Evolutionary conservation across 306 rosid species (phyloP).

Genomic region (Amphicarpaea edgeworthii): DNA sequence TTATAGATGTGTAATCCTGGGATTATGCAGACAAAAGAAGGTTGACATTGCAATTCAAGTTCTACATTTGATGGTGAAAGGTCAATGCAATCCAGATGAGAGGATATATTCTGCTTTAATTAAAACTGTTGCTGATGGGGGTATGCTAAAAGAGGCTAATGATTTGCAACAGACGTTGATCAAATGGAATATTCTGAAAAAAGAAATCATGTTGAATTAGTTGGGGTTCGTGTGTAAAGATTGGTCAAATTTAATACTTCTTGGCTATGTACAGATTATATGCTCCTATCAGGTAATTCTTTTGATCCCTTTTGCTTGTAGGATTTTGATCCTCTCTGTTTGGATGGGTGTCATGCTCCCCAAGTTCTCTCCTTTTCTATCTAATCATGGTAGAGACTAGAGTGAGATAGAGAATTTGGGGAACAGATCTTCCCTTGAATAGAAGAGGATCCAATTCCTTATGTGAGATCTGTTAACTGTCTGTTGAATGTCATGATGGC

Average conservation of each 20-base stretch:
- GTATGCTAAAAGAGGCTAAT: slow-evolving; percentile 77
- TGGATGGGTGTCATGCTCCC: background rate
- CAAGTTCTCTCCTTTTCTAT: slow-evolving; percentile 1
- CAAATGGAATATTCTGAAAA: slow-evolving; percentile 61
- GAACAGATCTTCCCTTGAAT: background rate
- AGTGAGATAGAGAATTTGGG: slow-evolving; percentile 8
- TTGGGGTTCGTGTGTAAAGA: slow-evolving; percentile 42
- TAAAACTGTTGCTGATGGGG: slow-evolving; percentile 71
- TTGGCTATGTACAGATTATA: slow-evolving; percentile 39
- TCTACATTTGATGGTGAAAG: slow-evolving; percentile 74
- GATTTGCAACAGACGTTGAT: slow-evolving; percentile 72
- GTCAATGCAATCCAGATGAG: slow-evolving; percentile 63
- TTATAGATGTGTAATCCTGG: slow-evolving; percentile 69
- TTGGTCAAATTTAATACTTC: slow-evolving; percentile 40
- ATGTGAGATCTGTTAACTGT: slow-evolving; percentile 2
- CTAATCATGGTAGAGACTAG: background rate
- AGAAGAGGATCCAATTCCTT: background rate
- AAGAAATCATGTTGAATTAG: slow-evolving; percentile 48
- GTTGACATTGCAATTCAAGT: slow-evolving; percentile 78
- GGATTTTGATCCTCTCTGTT: slow-evolving; percentile 25
- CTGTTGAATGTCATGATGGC: slow-evolving; percentile 1
- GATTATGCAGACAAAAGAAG: slow-evolving; percentile 65
- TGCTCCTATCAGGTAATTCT: slow-evolving; percentile 39
- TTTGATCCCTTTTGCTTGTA: slow-evolving; percentile 36
- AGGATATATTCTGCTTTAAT: slow-evolving; percentile 60